Evolutionary conservation across 2,329 filamentous ascomycete genomes (phyloP).

Genomic region (Fusarium concolor): DNA sequence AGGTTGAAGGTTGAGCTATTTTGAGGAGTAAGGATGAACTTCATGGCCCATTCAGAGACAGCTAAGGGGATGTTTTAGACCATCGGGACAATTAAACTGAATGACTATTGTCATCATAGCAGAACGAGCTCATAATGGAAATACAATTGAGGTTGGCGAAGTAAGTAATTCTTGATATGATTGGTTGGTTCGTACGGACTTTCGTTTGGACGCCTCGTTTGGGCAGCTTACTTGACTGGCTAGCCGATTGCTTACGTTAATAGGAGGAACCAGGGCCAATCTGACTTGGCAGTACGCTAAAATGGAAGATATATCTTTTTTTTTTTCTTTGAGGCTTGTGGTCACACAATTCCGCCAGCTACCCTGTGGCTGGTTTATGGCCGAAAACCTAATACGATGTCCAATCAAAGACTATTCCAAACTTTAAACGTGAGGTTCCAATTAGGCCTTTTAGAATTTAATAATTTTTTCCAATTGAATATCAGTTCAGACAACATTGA

Average conservation of each 20-base stretch:
- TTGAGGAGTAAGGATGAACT: not conserved
- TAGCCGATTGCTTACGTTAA: not conserved
- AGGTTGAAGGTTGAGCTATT: not conserved
- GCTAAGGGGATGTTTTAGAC: not conserved
- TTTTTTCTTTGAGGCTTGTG: not conserved
- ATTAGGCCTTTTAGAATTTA: not conserved
- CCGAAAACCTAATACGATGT: not conserved
- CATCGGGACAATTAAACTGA: not conserved
- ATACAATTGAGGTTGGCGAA: not conserved
- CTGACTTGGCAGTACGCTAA: not conserved
- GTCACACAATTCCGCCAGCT: not conserved
- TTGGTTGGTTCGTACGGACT: constrained; percentile 13
- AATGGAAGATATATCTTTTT: not conserved
- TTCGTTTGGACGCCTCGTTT: constrained; percentile 8
- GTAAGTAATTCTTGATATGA: not conserved
- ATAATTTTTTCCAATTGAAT: not conserved
- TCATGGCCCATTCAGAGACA: not conserved
- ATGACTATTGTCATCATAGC: not conserved
- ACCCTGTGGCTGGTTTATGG: not conserved
- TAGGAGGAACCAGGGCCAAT: not conserved
- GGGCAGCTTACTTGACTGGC: not conserved
- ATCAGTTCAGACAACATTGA: not conserved
- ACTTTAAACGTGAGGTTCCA: not conserved
- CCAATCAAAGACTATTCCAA: not conserved
- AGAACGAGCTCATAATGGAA: not conserved